Conservation (phyloP, 2,329 filamentous ascomycete genomes). For the Calonectria pseudoturangicola region DNA sequence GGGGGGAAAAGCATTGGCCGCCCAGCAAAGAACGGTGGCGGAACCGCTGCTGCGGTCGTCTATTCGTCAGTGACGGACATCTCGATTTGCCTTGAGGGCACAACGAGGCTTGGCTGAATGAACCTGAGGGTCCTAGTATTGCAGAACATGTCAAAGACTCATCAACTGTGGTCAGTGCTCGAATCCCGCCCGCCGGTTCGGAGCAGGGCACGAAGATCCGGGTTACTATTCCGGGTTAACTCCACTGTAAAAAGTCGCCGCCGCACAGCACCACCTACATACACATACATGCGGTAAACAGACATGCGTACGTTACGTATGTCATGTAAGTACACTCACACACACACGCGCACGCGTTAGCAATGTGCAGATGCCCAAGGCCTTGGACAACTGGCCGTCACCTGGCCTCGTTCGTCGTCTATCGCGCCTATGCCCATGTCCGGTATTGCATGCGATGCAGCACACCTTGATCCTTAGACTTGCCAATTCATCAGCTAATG, state of each 20-base stretch:
- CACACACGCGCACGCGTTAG: neutral
- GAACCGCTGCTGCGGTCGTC: neutral
- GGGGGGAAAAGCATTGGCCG: neutral
- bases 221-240: constrained; percentile 9
- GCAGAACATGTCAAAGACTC: neutral
- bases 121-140: neutral
- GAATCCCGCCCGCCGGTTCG: constrained; percentile 18
- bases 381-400: constrained; percentile 19
- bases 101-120: constrained; percentile 22
- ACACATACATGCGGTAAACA: constrained; percentile 13
- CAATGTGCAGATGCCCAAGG: constrained; percentile 18
- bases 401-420: constrained; percentile 29
- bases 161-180: constrained; percentile 18
- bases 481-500: constrained; percentile 20
- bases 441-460: constrained; percentile 10
- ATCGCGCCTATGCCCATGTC: constrained; percentile 32
- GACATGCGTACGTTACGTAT: neutral
- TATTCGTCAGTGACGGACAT: constrained; percentile 15
- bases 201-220: constrained; percentile 12
- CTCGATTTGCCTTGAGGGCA: constrained; percentile 14
- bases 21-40: neutral
- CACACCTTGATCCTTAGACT: neutral
- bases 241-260: constrained; percentile 17
- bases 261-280: constrained; percentile 5
- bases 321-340: constrained; percentile 6